Conservation (phyloP, 306 rosid genomes). For the Medicago ruthenica region DNA sequence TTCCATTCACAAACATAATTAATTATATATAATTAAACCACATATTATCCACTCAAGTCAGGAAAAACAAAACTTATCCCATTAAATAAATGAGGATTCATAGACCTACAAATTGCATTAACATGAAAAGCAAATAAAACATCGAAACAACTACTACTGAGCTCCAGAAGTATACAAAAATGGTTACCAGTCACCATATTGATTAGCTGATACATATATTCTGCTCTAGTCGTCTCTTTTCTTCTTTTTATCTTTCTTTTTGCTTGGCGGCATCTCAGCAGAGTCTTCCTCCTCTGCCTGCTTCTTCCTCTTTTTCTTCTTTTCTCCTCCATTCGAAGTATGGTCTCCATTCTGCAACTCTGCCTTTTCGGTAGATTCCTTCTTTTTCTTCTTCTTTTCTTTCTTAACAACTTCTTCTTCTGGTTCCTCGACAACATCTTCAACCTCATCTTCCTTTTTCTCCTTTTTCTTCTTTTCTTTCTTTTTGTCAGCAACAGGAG, state of each 20-base stretch:
- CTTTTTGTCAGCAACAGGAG: conserved; percentile 49
- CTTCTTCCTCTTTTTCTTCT: conserved; percentile 57
- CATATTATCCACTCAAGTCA: conserved; percentile 31
- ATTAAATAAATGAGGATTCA: conserved; percentile 22
- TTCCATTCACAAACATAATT: conserved; percentile 31
- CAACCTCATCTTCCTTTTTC: conserved; percentile 34
- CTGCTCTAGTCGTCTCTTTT: conserved; percentile 29
- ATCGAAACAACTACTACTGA: conserved; percentile 38
- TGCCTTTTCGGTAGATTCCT: conserved; percentile 31
- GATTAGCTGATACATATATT: conserved; percentile 20
- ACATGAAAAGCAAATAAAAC: conserved; percentile 18
- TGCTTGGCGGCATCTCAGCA: conserved; percentile 46
- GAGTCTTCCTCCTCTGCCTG: conserved; percentile 40
- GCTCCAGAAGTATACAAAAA: conserved; percentile 44
- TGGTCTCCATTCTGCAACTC: conserved; percentile 51
- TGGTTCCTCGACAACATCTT: conserved; percentile 38
- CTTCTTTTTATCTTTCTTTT: conserved; percentile 55
- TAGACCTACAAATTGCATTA: conserved; percentile 36
- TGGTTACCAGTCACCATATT: conserved; percentile 38
- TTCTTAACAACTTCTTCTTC: conserved; percentile 48
- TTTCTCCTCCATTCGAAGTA: conserved; percentile 45
- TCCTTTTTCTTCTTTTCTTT: conserved; percentile 60
- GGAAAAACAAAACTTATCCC: conserved; percentile 17
- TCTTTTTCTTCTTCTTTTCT: conserved; percentile 54
- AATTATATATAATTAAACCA: conserved; percentile 22